Evolutionary conservation across 2,329 filamentous ascomycete species (phyloP).

Genomic region (Aspergillus sp.): DNA sequence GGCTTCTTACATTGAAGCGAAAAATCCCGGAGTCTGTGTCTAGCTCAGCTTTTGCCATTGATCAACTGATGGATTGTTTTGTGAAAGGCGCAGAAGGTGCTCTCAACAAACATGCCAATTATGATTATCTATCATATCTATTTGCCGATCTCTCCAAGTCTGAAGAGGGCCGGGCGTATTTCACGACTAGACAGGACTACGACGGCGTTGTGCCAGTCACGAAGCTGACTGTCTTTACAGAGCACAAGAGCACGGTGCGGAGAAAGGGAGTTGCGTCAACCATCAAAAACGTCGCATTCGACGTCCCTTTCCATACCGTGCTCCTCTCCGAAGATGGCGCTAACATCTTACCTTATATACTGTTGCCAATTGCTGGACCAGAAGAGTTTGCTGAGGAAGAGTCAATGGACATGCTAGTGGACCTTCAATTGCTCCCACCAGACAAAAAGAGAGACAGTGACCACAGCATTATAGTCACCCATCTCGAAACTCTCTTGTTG

Average conservation of each 20-base stretch:
- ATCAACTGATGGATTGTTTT: slow-evolving; percentile 93
- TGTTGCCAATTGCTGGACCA: slow-evolving; percentile 81
- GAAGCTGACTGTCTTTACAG: slow-evolving; percentile 92
- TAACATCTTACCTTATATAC: slow-evolving; percentile 81
- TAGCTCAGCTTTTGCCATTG: slow-evolving; percentile 71
- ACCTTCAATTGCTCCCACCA: slow-evolving; percentile 82
- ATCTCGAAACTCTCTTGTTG: slow-evolving; percentile 83
- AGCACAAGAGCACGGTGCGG: slow-evolving; percentile 78
- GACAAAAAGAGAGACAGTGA: slow-evolving; percentile 86
- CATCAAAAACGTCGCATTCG: slow-evolving; percentile 92
- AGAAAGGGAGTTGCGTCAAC: slow-evolving; percentile 93
- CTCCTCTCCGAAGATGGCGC: slow-evolving; percentile 72
- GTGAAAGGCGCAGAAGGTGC: slow-evolving; percentile 82
- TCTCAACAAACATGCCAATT: slow-evolving; percentile 83
- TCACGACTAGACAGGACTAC: slow-evolving; percentile 71
- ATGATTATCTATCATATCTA: slow-evolving; percentile 89
- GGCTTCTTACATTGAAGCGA: slow-evolving; percentile 67
- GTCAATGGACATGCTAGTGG: slow-evolving; percentile 79
- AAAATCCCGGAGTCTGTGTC: slow-evolving; percentile 67
- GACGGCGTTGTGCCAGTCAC: slow-evolving; percentile 83
- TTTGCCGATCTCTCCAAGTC: slow-evolving; percentile 92
- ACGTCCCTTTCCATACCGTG: slow-evolving; percentile 67
- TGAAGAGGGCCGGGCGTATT: slow-evolving; percentile 70
- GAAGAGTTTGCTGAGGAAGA: slow-evolving; percentile 91
- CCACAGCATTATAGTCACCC: slow-evolving; percentile 73